These are phyloP conservation scores for Calonectria pteridis DNA, from an alignment of 2,329 filamentous ascomycete genomes.

Conservation along the genomic window DNA sequence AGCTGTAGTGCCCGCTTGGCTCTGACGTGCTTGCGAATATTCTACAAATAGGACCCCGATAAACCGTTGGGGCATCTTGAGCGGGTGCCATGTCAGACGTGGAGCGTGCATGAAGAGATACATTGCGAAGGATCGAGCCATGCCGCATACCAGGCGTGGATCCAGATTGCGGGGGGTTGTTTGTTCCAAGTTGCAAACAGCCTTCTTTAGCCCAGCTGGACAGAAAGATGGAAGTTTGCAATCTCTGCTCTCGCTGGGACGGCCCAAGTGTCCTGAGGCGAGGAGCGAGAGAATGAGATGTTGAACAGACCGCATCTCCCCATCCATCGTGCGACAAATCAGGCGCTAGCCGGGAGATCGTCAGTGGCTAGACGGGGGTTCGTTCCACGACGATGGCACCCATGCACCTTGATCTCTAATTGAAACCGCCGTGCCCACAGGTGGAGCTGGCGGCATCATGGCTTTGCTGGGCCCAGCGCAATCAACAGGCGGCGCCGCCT, in stretches of 20 bases:
- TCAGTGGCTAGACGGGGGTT: constrained; percentile 26
- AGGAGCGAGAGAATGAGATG: neutral
- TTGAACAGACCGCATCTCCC: constrained; percentile 7
- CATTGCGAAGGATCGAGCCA: constrained; percentile 24
- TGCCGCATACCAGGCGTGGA: constrained; percentile 9
- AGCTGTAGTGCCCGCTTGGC: neutral
- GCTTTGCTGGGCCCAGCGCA: constrained; percentile 3
- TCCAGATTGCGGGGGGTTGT: neutral
- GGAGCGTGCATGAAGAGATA: constrained; percentile 19
- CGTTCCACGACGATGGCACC: constrained; percentile 24
- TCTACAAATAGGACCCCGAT: neutral
- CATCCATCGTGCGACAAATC: constrained; percentile 25
- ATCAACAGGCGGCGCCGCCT: neutral
- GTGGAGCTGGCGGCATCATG: neutral
- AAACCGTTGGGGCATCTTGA: constrained; percentile 1
- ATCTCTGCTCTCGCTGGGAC: neutral
- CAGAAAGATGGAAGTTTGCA: neutral
- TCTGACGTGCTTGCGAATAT: neutral
- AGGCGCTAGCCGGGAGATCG: constrained; percentile 27
- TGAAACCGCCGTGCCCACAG: constrained; percentile 37
- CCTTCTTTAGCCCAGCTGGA: neutral
- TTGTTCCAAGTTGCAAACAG: neutral
- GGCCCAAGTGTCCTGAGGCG: neutral
- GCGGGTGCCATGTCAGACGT: neutral
- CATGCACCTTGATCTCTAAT: constrained; percentile 26